phyloP scores from a whole-genome alignment of 2,329 filamentous ascomycete species.

The Penicillium sp. region DNA sequence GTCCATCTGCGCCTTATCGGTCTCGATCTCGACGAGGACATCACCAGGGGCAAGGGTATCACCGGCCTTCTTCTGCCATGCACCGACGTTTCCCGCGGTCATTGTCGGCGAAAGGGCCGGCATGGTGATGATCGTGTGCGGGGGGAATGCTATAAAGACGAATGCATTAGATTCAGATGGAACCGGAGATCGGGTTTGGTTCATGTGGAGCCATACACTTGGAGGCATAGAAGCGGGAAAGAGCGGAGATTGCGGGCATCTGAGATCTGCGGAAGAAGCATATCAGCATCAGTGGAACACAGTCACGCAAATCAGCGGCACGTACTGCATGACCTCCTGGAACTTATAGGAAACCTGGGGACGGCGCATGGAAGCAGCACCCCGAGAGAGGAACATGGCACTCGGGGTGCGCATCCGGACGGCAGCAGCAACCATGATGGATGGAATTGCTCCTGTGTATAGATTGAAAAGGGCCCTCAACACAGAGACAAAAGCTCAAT shows the following conservation, averaged over 20 bases:
- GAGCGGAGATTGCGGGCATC: slow-evolving; percentile 54
- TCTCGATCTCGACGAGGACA: slow-evolving; percentile 96
- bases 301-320: slow-evolving; percentile 1
- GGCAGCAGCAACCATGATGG: slow-evolving; percentile 53
- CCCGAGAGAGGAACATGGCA: slow-evolving; percentile 42
- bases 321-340: slow-evolving; percentile 42
- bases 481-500: slow-evolving; percentile 17
- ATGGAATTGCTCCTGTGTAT: slow-evolving; percentile 25
- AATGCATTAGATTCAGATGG: slow-evolving; percentile 14
- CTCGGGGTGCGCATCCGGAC: slow-evolving; percentile 45
- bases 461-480: slow-evolving; percentile 21
- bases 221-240: slow-evolving; percentile 64
- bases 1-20: slow-evolving; percentile 99
- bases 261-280: slow-evolving; percentile 30
- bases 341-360: slow-evolving; percentile 44
- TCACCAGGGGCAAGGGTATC: slow-evolving; percentile 85
- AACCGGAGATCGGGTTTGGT: slow-evolving; percentile 8
- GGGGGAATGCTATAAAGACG: slow-evolving; percentile 69
- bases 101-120: slow-evolving; percentile 96
- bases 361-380: slow-evolving; percentile 43
- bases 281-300: slow-evolving; percentile 20
- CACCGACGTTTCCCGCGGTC: slow-evolving; percentile 91
- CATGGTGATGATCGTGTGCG: slow-evolving; percentile 95
- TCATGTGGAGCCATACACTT: slow-evolving; percentile 52
- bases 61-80: slow-evolving; percentile 96